These are phyloP conservation scores for Rutstroemia sydowiana DNA, from an alignment of 2,329 filamentous ascomycete species.

Conservation along the genomic window DNA sequence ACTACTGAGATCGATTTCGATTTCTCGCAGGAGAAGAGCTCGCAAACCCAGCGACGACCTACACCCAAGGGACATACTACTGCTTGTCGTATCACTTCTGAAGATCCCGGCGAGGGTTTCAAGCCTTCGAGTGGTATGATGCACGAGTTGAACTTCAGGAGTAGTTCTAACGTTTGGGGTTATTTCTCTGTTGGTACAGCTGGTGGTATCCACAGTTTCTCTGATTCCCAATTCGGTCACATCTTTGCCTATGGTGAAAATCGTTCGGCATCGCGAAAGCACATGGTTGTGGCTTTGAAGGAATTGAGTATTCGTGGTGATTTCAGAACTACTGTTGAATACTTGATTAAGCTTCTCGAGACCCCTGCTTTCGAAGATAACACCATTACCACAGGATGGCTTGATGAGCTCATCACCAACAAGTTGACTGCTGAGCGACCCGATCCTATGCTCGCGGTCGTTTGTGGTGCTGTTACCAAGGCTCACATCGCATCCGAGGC, in stretches of 20 bases:
- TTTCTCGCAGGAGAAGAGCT: constrained; percentile 80
- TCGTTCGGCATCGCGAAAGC: constrained; percentile 88
- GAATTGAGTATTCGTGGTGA: constrained; percentile 99
- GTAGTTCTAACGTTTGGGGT: constrained; percentile 98
- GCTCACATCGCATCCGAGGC: constrained; percentile 90
- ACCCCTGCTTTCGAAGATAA: constrained; percentile 98
- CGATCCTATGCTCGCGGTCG: constrained; percentile 85
- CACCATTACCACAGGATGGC: constrained; percentile 97
- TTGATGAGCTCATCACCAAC: constrained; percentile 97
- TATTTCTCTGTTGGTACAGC: constrained; percentile 98
- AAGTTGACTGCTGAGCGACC: constrained; percentile 94
- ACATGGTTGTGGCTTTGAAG: constrained; percentile 98
- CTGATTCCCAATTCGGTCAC: constrained; percentile 97
- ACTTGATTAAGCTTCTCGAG: constrained; percentile 96
- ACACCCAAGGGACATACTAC: constrained; percentile 95
- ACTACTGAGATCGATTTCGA: constrained; percentile 90
- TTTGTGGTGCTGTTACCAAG: constrained; percentile 91
- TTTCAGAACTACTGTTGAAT: constrained; percentile 97
- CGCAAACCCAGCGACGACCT: constrained; percentile 78
- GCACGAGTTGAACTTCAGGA: constrained; percentile 98
- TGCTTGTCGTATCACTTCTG: constrained; percentile 97
- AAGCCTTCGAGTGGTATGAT: constrained; percentile 98
- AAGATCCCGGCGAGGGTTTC: constrained; percentile 98
- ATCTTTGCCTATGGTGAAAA: constrained; percentile 99
- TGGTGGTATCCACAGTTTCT: constrained; percentile 98